phyloP scores from a whole-genome alignment of 495 filamentous ascomycete genomes.

The Penicillium parvum region DNA sequence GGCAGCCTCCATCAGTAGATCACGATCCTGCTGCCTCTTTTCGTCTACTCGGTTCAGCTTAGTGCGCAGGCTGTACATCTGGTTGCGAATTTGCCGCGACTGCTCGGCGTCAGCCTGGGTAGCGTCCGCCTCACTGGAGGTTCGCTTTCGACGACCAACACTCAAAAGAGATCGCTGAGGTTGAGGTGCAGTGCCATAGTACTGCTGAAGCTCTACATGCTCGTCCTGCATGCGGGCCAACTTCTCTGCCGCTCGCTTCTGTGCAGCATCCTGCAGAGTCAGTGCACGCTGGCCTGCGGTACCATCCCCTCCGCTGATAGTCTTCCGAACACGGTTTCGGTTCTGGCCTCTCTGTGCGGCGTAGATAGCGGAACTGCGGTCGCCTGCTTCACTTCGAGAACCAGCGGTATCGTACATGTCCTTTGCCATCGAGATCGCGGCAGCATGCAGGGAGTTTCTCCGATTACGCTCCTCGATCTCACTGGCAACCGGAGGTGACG shows the following conservation, averaged over 20 bases:
- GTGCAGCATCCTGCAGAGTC: constrained; percentile 75
- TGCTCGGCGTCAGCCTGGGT: constrained; percentile 60
- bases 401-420: constrained; percentile 68
- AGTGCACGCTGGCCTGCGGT: constrained; percentile 43
- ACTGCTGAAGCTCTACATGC: constrained; percentile 60
- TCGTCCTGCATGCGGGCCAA: constrained; percentile 75
- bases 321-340: constrained; percentile 34
- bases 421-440: constrained; percentile 82
- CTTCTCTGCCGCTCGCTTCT: constrained; percentile 77
- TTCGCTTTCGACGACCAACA: constrained; percentile 58
- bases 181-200: constrained; percentile 60
- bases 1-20: constrained; percentile 69
- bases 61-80: constrained; percentile 72
- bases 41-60: constrained; percentile 66
- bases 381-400: constrained; percentile 31
- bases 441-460: constrained; percentile 68
- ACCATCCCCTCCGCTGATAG: constrained; percentile 29
- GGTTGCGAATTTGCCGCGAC: constrained; percentile 67
- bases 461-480: constrained; percentile 71
- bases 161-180: constrained; percentile 49
- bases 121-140: constrained; percentile 63
- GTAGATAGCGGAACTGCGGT: constrained; percentile 22
- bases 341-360: constrained; percentile 40
- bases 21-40: constrained; percentile 70
- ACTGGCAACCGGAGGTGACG: constrained; percentile 63